Conservation (phyloP, 208 protist genomes). For the Crithidia sp. region DNA sequence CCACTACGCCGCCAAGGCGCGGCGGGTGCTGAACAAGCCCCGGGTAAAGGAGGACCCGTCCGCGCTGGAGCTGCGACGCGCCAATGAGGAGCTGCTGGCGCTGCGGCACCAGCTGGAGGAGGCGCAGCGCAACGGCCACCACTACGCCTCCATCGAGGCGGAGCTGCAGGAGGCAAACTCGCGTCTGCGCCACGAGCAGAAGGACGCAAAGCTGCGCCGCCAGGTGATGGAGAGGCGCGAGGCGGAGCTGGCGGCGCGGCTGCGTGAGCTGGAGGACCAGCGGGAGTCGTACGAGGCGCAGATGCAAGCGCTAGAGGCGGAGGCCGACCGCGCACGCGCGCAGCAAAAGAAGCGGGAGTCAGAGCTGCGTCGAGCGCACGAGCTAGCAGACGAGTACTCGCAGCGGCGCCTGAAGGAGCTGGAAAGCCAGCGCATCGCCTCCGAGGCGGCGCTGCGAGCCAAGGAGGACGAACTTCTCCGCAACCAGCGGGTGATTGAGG, state of each 20-base stretch:
- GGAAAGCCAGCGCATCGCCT: constrained; percentile 48
- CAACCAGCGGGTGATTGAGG: constrained; percentile 57
- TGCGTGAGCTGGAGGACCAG: constrained; percentile 68
- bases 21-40: constrained; percentile 79
- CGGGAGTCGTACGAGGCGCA: constrained; percentile 62
- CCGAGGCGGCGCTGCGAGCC: constrained; percentile 49
- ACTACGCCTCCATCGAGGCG: constrained; percentile 50
- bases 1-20: constrained; percentile 83
- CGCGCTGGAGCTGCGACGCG: constrained; percentile 67
- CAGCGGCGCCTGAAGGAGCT: constrained; percentile 53
- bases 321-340: constrained; percentile 47
- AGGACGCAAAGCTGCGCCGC: constrained; percentile 38
- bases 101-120: constrained; percentile 61
- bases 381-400: constrained; percentile 36
- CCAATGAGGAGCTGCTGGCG: constrained; percentile 66
- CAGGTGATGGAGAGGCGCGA: constrained; percentile 65
- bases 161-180: constrained; percentile 56
- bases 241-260: constrained; percentile 46
- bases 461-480: constrained; percentile 49
- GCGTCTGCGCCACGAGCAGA: constrained; percentile 59
- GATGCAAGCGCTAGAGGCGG: constrained; percentile 68
- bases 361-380: constrained; percentile 47
- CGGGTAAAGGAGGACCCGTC: constrained; percentile 80
- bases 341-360: constrained; percentile 58
- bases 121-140: constrained; percentile 38